phyloP scores from a whole-genome alignment of 2,329 filamentous ascomycete species.

The Fusarium brevicatenulatum region DNA sequence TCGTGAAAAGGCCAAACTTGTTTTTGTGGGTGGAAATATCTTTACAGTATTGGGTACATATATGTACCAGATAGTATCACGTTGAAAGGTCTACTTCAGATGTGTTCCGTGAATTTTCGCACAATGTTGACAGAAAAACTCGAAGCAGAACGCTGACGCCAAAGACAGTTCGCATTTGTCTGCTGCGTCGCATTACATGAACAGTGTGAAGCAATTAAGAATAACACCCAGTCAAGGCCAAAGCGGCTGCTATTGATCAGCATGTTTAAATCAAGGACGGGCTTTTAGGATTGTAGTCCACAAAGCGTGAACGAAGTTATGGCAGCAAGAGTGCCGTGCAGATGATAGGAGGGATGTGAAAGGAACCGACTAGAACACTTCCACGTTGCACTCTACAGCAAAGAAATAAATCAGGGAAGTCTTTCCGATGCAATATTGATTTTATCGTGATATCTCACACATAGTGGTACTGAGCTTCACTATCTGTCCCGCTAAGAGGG shows the following conservation, averaged over 20 bases:
- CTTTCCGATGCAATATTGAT: rapidly evolving
- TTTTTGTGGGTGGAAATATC: not conserved
- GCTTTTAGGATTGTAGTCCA: rapidly evolving
- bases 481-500: too few species aligned
- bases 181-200: not conserved
- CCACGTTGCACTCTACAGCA: rapidly evolving
- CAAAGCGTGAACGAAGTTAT: rapidly evolving
- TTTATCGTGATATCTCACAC: not conserved
- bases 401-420: not conserved
- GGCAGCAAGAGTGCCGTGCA: rapidly evolving
- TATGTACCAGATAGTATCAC: rapidly evolving
- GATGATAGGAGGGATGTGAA: rapidly evolving
- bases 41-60: rapidly evolving
- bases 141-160: not conserved
- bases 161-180: not conserved
- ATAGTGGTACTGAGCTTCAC: rapidly evolving
- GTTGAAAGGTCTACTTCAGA: rapidly evolving
- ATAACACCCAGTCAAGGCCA: rapidly evolving
- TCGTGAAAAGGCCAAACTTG: rapidly evolving
- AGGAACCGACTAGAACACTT: not conserved
- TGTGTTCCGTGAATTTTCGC: not conserved
- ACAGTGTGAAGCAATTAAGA: too few species aligned
- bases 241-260: rapidly evolving
- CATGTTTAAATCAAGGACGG: rapidly evolving
- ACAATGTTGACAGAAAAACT: not conserved